phyloP scores from a whole-genome alignment of 106 monocot species.

The Gastrodia elata region DNA sequence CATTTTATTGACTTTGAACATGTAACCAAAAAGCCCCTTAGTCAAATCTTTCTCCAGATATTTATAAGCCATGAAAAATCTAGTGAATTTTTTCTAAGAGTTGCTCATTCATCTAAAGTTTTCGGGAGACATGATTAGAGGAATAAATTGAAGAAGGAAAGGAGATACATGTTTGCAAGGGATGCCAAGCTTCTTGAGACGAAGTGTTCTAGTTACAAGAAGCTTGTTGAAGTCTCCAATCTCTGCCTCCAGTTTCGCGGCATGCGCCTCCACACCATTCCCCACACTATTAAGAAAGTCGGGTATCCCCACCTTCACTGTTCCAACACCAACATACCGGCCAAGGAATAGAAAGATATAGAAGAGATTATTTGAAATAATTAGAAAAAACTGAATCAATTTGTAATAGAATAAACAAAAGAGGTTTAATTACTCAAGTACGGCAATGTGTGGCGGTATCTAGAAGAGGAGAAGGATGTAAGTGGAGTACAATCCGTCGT shows the following conservation, averaged over 20 bases:
- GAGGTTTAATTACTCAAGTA: background rate
- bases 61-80: background rate
- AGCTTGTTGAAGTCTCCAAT: conserved; percentile 55
- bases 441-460: background rate
- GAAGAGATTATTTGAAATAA: too few relatives aligned
- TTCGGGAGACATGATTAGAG: background rate
- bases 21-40: background rate
- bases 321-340: background rate
- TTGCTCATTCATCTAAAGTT: background rate
- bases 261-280: conserved; percentile 46
- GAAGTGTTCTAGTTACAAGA: conserved; percentile 48
- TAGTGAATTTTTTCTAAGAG: background rate
- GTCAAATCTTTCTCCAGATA: background rate
- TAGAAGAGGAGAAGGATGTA: background rate
- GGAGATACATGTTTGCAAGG: conserved; percentile 49
- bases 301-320: conserved; percentile 60
- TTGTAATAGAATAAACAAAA: background rate
- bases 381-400: background rate
- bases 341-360: background rate
- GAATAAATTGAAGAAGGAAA: background rate
- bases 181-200: conserved; percentile 50
- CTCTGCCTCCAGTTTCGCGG: conserved; percentile 45
- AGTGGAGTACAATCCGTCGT: background rate
- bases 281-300: conserved; percentile 53
- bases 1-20: background rate